Evolutionary conservation across 495 filamentous ascomycete genomes (phyloP), one percentile per base, ranked within the genome.

Genomic region (Aspergillus nanangensis): DNA sequence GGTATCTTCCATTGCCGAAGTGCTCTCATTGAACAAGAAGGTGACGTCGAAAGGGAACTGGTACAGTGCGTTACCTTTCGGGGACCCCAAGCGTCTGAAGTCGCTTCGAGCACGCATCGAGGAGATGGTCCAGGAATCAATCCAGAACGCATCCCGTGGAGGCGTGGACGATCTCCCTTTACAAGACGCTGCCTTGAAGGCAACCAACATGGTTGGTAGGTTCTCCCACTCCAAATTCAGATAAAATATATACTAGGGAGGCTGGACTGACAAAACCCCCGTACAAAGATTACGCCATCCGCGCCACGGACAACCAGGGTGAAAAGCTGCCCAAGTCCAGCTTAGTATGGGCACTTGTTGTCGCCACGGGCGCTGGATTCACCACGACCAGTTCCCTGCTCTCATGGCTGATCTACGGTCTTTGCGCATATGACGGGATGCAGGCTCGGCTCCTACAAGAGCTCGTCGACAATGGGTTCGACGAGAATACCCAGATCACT

Each of bases 371-470:
- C 2, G 78, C 78, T 34, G 78, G 78, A 8, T 81, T 77, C 53
- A 75, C 71, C 1, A 81, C 77, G 4, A 80, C 69, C 11, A 63
- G 65, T 2, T 65, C 67, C 3, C 66, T 79, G 8, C 55, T 81
- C 2, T 75, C 75, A 0, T 82, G 78, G 78, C 50, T 73, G 1
- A 58, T 80, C 37, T 82, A 77, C 51, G 58, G 62, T 13, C 45
- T 80, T 15, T 65, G 68, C 34, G 62, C 51, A 1, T 79, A 80
- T 41, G 60, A 62, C 0, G 75, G 67, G 0, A 71, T 67, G 53
- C 78, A 80, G 50, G 77, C 76, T 9, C 52, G 66, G 0, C 60
- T 82, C 0, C 61, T 79, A 2, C 75, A 78, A 41, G 77, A 80
- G 31, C 52, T 81, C 10, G 59, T 80, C 50, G 74, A 80, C 57